phyloP scores from a whole-genome alignment of 208 protist genomes.

The Trypanosoma platydactyli region DNA sequence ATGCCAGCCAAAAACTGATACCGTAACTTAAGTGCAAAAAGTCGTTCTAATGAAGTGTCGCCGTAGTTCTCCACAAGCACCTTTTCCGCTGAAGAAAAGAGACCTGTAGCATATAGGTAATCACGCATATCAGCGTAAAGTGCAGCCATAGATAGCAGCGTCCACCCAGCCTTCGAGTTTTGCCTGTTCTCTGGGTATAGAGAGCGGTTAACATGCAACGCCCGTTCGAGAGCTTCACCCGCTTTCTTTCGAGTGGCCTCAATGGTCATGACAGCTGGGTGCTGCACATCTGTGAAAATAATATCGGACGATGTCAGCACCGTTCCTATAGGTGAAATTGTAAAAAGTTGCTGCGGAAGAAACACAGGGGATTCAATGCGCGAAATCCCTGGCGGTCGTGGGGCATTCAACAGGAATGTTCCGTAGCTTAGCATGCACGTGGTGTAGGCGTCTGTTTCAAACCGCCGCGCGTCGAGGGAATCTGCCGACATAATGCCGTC shows the following conservation, averaged over 20 bases:
- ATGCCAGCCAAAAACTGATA: slow-evolving; percentile 87
- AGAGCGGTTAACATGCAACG: slow-evolving; percentile 70
- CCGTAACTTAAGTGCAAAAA: slow-evolving; percentile 56
- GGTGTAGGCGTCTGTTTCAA: slow-evolving; percentile 62
- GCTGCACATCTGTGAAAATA: slow-evolving; percentile 54
- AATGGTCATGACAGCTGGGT: slow-evolving; percentile 37
- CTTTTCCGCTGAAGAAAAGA: slow-evolving; percentile 80
- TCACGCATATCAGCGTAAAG: slow-evolving; percentile 88
- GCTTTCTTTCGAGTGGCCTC: slow-evolving; percentile 52
- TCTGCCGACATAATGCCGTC: slow-evolving; percentile 77
- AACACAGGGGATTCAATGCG: slow-evolving; percentile 72
- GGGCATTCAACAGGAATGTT: slow-evolving; percentile 69
- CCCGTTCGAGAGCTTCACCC: slow-evolving; percentile 65
- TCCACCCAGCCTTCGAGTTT: slow-evolving; percentile 63
- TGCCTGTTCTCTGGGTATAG: slow-evolving; percentile 57
- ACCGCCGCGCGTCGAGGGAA: slow-evolving; percentile 36
- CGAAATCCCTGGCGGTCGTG: slow-evolving; percentile 33
- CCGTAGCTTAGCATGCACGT: slow-evolving; percentile 65
- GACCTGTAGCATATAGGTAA: slow-evolving; percentile 85
- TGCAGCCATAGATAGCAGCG: slow-evolving; percentile 71
- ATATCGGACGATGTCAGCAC: slow-evolving; percentile 60
- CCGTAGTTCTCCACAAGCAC: slow-evolving; percentile 62
- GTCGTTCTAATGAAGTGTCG: slow-evolving; percentile 51
- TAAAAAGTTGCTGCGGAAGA: slow-evolving; percentile 73
- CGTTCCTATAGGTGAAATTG: slow-evolving; percentile 53